A percentile compares a stretch with the other conserved stretches of the same genome.
Evolutionary conservation across 768 basidiomycete genomes (phyloP).

Genomic region (Clathrus columnatus): DNA sequence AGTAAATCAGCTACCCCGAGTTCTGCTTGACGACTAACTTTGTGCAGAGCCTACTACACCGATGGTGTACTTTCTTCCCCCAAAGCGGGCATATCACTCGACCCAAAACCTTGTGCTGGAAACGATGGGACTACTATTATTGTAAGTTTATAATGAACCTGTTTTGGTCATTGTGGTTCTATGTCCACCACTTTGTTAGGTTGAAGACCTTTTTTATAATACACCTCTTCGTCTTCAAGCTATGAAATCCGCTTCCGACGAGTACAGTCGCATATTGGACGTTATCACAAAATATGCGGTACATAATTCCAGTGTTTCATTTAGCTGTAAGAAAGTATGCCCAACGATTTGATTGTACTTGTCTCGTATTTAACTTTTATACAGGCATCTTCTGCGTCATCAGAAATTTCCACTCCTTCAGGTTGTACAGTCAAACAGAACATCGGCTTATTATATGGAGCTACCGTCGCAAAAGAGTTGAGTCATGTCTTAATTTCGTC

Average conservation of each 20-base stretch:
- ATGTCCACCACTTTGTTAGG: conserved; percentile 36
- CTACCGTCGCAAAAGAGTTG: conserved; percentile 71
- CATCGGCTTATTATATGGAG: conserved; percentile 76
- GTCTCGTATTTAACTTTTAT: neutral
- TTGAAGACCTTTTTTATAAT: conserved; percentile 93
- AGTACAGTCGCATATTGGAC: conserved; percentile 85
- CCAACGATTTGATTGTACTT: neutral
- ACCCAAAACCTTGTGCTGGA: conserved; percentile 86
- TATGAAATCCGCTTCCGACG: conserved; percentile 77
- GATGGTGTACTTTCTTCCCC: conserved; percentile 66
- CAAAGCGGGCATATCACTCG: conserved; percentile 60
- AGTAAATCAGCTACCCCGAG: too few relatives aligned
- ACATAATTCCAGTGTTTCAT: conserved; percentile 83
- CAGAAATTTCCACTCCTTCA: conserved; percentile 76
- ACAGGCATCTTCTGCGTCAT: conserved; percentile 65
- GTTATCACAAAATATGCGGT: conserved; percentile 90
- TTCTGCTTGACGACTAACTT: neutral
- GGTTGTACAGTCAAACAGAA: conserved; percentile 54
- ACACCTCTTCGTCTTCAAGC: conserved; percentile 82
- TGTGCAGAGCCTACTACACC: conserved; percentile 68
- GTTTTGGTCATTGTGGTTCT: neutral
- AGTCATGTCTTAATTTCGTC: conserved; percentile 30
- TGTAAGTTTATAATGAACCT: conserved; percentile 32
- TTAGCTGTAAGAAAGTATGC: conserved; percentile 83
- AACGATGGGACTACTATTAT: conserved; percentile 90